Conservation (phyloP, 163 green algal genomes). For the Trebouxia gelatinosa region DNA sequence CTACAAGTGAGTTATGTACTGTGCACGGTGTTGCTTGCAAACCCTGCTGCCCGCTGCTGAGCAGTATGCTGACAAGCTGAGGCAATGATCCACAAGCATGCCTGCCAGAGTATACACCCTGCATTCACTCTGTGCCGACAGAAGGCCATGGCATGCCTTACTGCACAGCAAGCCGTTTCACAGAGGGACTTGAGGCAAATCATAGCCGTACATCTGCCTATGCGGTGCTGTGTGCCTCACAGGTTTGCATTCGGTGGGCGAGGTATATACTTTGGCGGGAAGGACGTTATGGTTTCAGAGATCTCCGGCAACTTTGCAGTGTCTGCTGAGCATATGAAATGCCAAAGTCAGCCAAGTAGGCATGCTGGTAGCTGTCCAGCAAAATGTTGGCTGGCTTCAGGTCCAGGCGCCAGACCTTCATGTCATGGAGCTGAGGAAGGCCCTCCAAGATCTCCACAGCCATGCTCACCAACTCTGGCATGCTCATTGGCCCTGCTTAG, state of each 20-base stretch:
- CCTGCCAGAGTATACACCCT: no score
- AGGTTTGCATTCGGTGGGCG: slow-evolving; percentile 67
- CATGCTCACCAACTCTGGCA: neutral
- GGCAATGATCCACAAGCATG: no score
- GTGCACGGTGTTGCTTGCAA: no score
- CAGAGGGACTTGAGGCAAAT: no score
- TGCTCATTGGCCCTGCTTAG: neutral
- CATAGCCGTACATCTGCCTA: no score
- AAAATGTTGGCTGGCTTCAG: neutral
- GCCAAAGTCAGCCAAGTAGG: neutral
- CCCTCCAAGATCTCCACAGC: neutral
- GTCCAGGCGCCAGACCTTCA: neutral
- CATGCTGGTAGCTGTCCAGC: neutral
- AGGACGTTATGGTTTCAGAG: slow-evolving; percentile 71
- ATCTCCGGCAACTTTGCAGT: slow-evolving; percentile 49
- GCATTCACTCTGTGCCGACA: no score
- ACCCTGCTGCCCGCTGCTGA: no score
- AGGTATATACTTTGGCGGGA: slow-evolving; percentile 71
- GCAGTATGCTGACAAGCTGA: no score
- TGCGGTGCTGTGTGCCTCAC: no score
- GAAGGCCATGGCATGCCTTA: no score
- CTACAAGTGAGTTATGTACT: slow-evolving; percentile 56
- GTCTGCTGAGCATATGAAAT: neutral
- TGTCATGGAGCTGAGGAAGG: neutral
- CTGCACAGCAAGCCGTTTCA: no score